Base-by-base conservation (phyloP, 257 asterid species). In the Solanum tarapatanum region DNA sequence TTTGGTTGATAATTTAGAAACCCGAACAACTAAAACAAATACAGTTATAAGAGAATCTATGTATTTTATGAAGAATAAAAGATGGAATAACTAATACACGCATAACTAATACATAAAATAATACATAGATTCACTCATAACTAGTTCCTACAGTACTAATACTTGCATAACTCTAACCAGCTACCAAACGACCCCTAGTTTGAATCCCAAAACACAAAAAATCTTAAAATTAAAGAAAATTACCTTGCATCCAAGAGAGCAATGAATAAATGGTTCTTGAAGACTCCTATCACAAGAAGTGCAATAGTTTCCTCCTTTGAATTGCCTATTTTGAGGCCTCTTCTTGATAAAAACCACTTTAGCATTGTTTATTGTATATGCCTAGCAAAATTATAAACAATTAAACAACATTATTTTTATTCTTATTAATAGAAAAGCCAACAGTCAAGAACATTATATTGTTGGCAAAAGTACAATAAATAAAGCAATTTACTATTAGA, bases 211-310 rank as follows among this genome's bases (percentile, higher is more conserved):
- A 79, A 24, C 64, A 24, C 1, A 16, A 43, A 55, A 43, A 8
- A 1, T 23, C 55, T 21, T 5, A 28, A 80, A 2, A 30, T 8
- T 4, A 64, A 8, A 10, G 45, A 30, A 1, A 5, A 51, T 21
- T 91, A 96, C 99, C 99, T 97, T 97, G 92, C 99, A 97, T 13
- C 98, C 98, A 7, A 97, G 94, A 83, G 99, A 97, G 86, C 99
- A 97, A 92, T 95, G 98, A 82, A 90, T 92, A 89, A 93, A 95
- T 11, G 99, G 98, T 70, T 95, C 99, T 87, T 97, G 99, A 39
- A 97, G 98, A 85, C 96, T 87, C 83, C 99, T 90, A 48, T 94
- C 99, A 88, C 99, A 97, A 2, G 99, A 97, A 75, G 98, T 94
- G 93, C 99, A 97, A 72, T 91, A 97, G 76, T 97, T 97, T 64